These are phyloP conservation scores for Phaseolus lunatus DNA, from an alignment of 306 rosid species.

Conservation along the genomic window DNA sequence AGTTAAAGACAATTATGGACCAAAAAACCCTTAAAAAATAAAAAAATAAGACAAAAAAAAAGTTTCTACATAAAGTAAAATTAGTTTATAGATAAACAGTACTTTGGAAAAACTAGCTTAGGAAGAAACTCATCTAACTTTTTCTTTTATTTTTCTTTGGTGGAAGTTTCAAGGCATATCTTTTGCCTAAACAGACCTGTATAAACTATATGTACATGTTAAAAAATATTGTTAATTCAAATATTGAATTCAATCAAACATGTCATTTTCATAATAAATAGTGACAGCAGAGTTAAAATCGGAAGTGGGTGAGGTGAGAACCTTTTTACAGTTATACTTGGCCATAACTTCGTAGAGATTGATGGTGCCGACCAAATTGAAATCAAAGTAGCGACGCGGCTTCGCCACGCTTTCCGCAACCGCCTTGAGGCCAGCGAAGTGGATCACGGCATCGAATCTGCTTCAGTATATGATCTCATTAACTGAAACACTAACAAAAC, in stretches of 20 bases:
- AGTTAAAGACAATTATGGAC: background rate
- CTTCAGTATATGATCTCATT: background rate
- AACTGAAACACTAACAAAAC: background rate
- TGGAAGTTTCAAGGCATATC: too few relatives aligned
- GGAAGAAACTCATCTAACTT: too few relatives aligned
- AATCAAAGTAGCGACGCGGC: conserved; percentile 75
- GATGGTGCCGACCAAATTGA: conserved; percentile 80
- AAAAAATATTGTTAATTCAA: background rate
- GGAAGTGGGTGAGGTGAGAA: background rate
- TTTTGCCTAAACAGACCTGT: too few relatives aligned
- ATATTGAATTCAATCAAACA: background rate
- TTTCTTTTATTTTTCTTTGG: too few relatives aligned
- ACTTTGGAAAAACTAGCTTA: too few relatives aligned
- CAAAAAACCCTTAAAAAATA: too few relatives aligned
- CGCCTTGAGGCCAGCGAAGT: conserved; percentile 91
- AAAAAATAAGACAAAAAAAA: too few relatives aligned
- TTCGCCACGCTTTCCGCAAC: conserved; percentile 86
- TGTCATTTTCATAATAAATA: background rate
- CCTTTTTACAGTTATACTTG: conserved; percentile 84
- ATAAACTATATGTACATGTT: background rate
- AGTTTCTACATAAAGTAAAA: too few relatives aligned
- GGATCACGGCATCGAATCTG: conserved; percentile 93
- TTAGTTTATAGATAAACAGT: too few relatives aligned
- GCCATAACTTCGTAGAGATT: conserved; percentile 87
- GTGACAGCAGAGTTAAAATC: background rate